Base-by-base conservation (phyloP, 176 grass and related monocot species). In the Musa schizocarpa region DNA sequence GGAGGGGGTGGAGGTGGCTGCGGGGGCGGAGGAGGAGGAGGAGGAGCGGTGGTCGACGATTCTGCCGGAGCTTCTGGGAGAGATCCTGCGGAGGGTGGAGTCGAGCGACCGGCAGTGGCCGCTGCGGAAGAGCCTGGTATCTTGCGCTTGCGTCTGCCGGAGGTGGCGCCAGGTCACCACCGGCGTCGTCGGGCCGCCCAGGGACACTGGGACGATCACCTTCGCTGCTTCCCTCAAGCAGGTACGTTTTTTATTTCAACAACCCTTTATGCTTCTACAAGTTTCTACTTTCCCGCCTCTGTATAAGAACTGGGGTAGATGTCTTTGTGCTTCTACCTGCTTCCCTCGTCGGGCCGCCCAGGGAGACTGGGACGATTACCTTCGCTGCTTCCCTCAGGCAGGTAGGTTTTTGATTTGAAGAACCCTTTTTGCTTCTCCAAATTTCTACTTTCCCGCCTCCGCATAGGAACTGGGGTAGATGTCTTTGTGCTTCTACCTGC, bases 31-130 rank as follows among this genome's bases (percentile, higher is more conserved):
- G 59, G 52, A 59, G 61, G 61, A 59, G 61, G 61, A 77, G 25
- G 75, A 77, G 75, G 75, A 66, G 0, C 75, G 75, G n/a, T 77
- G 75, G 75, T 77, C 75, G 11, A 65, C n/a, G 59, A 77, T 77
- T 48, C 75, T 66, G 48, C 75, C 75, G 48, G 75, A 77, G 61
- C 19, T 77, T 13, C 61, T 77, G 58, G 34, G 59, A 2, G 75
- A 77, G 4, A 66, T 77, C 43, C 61, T 77, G 43, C 50, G 20
- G 75, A 51, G 75, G 61, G 61, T 77, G 61, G 75, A 77, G 61
- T 65, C 58, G 48, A 77, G 48, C 57, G 61, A 66, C 6, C 43
- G 49, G 17, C 61, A 8, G 11, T 77, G 75, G 75, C 75, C 75
- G 20, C 59, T 77, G 61, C 75, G 75, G 61, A 77, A 66, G 75